Conservation (phyloP, 2,329 filamentous ascomycete genomes). For the Colletotrichum karsti region DNA sequence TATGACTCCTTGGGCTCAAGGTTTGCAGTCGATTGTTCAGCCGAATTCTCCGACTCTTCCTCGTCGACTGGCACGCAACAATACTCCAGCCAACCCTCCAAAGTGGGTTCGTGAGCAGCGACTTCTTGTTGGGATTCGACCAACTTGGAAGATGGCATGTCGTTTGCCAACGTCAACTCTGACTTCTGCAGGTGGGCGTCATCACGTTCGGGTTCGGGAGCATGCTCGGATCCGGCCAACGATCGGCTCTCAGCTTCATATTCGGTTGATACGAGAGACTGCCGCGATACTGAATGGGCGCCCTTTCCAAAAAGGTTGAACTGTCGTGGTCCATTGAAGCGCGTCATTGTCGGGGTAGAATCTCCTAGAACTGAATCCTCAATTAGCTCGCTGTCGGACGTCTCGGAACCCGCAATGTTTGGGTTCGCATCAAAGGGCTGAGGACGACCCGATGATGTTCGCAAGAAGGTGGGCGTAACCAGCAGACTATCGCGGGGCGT, state of each 20-base stretch:
- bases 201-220: neutral
- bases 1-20: neutral
- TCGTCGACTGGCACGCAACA: slow-evolving; percentile 23
- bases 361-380: slow-evolving; percentile 14
- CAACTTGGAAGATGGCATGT: neutral
- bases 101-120: neutral
- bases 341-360: slow-evolving; percentile 24
- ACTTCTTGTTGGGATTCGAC: neutral
- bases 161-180: neutral
- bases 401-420: slow-evolving; percentile 20
- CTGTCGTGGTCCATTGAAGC: slow-evolving; percentile 22
- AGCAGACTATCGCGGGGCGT: slow-evolving; percentile 32
- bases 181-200: neutral
- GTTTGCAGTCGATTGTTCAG: neutral
- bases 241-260: slow-evolving; percentile 11
- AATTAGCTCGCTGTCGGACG: slow-evolving; percentile 23
- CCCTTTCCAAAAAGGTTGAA: slow-evolving; percentile 23
- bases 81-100: slow-evolving; percentile 31
- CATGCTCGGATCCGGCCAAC: neutral
- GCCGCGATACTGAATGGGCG: slow-evolving; percentile 21
- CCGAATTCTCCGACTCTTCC: slow-evolving; percentile 8
- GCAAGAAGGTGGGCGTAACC: slow-evolving; percentile 31
- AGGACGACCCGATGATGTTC: slow-evolving; percentile 20
- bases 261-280: slow-evolving; percentile 13
- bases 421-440: slow-evolving; percentile 21